Evolutionary conservation across 371 early-diverging fungal genomes (phyloP).

Genomic region (Mucor plumbeus): DNA sequence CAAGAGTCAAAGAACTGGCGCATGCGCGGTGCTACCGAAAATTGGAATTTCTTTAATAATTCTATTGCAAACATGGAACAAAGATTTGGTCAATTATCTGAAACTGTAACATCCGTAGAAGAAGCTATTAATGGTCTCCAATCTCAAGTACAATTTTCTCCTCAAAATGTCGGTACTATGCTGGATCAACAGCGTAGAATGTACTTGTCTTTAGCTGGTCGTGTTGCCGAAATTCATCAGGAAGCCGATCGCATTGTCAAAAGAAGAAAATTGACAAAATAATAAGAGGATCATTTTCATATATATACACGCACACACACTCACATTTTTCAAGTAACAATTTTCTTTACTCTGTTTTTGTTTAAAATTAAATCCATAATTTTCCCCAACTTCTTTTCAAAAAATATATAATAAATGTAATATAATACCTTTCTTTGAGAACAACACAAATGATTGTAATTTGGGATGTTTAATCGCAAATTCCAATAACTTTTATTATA

Average conservation of each 20-base stretch:
- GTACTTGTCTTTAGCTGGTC: constrained; percentile 27
- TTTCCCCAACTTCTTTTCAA: too few relatives aligned
- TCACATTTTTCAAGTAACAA: too few relatives aligned
- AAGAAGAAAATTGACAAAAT: constrained; percentile 17
- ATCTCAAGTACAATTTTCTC: background rate
- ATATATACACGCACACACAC: background rate
- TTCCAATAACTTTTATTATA: too few relatives aligned
- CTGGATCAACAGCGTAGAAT: constrained; percentile 15
- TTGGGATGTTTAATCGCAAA: too few relatives aligned
- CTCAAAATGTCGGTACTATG: constrained; percentile 7
- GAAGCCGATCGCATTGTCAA: constrained; percentile 22
- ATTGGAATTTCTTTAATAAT: constrained; percentile 23
- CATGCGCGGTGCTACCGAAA: constrained; percentile 21
- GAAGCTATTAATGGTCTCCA: constrained; percentile 19
- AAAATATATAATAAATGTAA: too few relatives aligned
- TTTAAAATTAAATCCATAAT: too few relatives aligned
- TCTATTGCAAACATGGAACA: constrained; percentile 16
- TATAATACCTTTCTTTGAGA: too few relatives aligned
- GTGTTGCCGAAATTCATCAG: constrained; percentile 27
- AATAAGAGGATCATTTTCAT: background rate
- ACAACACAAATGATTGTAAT: too few relatives aligned
- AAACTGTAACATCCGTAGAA: constrained; percentile 14
- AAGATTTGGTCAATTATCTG: constrained; percentile 8
- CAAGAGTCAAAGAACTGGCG: constrained; percentile 27
- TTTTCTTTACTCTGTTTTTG: too few relatives aligned